Base-by-base conservation (phyloP, 2,329 filamentous ascomycete genomes). In the Myrmaecium sp. region DNA sequence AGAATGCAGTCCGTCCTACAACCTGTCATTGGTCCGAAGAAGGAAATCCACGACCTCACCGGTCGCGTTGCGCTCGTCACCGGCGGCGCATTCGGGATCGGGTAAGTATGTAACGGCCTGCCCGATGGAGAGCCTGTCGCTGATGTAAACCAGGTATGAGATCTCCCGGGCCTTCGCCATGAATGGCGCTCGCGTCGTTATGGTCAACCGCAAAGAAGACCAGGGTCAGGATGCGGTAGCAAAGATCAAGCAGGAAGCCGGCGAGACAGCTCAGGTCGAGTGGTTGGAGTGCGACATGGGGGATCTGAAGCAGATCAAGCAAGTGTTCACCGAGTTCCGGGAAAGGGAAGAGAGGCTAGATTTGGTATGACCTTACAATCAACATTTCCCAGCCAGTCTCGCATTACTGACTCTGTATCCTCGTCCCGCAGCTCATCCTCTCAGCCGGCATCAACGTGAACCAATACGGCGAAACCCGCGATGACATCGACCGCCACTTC, bases 361-460 rank as follows among this genome's bases (percentile, higher is more conserved):
- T 31, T 45, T 57, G 24, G 41, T 44, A 30, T 10, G 25, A 8
- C 12, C 25, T 12, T 7, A 6, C 8, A 10, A 28, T 26, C 7
- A n/a, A n/a, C n/a, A n/a, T n/a, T n/a, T n/a, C n/a, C n/a, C n/a
- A n/a, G n/a, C n/a, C n/a, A n/a, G n/a, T n/a, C n/a, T n/a, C n/a
- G n/a, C n/a, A n/a, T n/a, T n/a, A n/a, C n/a, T n/a, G n/a, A n/a
- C 6, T 16, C 16, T 15, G 11, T 10, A 27, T 8, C 8, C 15
- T 7, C 12, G 7, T 27, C 5, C 12, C 11, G 14, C 14, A 48
- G 39, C 39, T 59, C n/a, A 50, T 58, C 1, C 37, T 58, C 1
- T 54, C 47, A 0, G 55, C 57, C 0, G 57, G 57, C 4, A 58
- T 60, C 32, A 60, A 53, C 28, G 49, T 42, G 0, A 57, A 55